Percentiles rank a stretch among this genome's conserved stretches.
Conservation (phyloP, 306 rosid species). For the Delonix regia region DNA sequence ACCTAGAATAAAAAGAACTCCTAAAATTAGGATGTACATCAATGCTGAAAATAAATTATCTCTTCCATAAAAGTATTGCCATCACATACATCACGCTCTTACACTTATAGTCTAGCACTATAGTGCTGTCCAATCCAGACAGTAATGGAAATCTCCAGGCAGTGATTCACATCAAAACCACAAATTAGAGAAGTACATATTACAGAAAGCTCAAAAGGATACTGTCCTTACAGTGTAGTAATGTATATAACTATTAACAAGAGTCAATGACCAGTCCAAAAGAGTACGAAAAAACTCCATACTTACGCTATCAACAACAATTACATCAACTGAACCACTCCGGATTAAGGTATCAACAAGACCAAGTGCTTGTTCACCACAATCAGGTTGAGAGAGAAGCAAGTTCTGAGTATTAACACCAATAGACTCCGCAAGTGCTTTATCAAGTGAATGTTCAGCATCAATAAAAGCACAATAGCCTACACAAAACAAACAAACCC, state of each 20-base stretch:
- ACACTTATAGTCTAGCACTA: not conserved
- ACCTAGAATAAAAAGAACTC: not conserved
- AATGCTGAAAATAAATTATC: not conserved
- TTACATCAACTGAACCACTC: conserved; percentile 91
- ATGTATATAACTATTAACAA: not conserved
- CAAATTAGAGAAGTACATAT: not conserved
- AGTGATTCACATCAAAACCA: conserved; percentile 3
- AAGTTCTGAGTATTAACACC: conserved; percentile 77
- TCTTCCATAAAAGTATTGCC: not conserved
- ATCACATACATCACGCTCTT: not conserved
- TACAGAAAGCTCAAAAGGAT: not conserved
- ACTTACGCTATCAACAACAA: conserved; percentile 96
- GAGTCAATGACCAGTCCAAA: conserved; percentile 1
- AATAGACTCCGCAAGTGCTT: conserved; percentile 47
- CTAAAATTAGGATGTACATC: not conserved
- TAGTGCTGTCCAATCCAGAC: conserved; percentile 7
- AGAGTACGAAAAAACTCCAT: conserved; percentile 28
- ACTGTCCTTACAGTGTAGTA: not conserved
- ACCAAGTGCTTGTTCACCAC: conserved; percentile 89
- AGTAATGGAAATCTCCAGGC: conserved; percentile 3
- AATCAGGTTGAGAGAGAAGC: conserved; percentile 91
- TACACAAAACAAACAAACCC: conserved; percentile 38
- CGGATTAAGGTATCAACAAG: conserved; percentile 86
- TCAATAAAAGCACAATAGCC: conserved; percentile 85
- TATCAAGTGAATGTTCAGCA: conserved; percentile 79